phyloP scores from a whole-genome alignment of 495 filamentous ascomycete genomes.

The Trichoderma gamsii region DNA sequence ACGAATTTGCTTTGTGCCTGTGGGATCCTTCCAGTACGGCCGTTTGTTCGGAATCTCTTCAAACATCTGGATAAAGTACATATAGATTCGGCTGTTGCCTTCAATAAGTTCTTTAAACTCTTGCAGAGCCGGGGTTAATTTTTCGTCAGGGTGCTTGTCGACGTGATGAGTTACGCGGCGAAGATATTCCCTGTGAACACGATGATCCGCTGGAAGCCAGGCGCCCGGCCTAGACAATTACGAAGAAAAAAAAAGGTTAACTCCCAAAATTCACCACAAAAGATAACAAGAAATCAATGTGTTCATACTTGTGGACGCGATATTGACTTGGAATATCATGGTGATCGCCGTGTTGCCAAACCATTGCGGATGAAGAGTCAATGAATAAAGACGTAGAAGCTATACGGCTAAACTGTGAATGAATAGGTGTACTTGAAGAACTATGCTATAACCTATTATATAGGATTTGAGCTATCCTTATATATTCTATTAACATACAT shows the following conservation, averaged over 20 bases:
- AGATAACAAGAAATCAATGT: not conserved
- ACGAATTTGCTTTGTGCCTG: conserved; percentile 51
- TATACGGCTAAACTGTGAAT: not conserved
- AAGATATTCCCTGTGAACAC: conserved; percentile 46
- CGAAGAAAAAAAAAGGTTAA: too few relatives aligned
- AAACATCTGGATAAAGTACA: conserved; percentile 59
- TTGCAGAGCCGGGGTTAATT: conserved; percentile 40
- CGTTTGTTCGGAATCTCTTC: conserved; percentile 54
- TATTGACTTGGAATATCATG: conserved; percentile 39
- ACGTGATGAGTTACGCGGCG: conserved; percentile 39
- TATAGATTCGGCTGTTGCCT: conserved; percentile 38
- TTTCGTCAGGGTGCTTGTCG: conserved; percentile 33
- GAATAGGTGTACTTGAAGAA: not conserved
- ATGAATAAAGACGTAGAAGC: not conserved
- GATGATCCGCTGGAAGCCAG: conserved; percentile 51
- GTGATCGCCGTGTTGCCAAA: conserved; percentile 39
- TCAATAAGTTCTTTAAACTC: conserved; percentile 48
- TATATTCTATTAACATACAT: not conserved
- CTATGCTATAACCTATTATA: not conserved
- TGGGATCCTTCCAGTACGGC: conserved; percentile 56
- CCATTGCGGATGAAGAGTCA: conserved; percentile 29
- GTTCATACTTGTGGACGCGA: conserved; percentile 32
- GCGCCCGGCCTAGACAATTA: conserved; percentile 32
- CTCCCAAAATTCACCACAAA: too few relatives aligned
- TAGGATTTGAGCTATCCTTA: not conserved